These are phyloP conservation scores for Xylaria grammica DNA, from an alignment of 495 filamentous ascomycete species.

Conservation along the genomic window DNA sequence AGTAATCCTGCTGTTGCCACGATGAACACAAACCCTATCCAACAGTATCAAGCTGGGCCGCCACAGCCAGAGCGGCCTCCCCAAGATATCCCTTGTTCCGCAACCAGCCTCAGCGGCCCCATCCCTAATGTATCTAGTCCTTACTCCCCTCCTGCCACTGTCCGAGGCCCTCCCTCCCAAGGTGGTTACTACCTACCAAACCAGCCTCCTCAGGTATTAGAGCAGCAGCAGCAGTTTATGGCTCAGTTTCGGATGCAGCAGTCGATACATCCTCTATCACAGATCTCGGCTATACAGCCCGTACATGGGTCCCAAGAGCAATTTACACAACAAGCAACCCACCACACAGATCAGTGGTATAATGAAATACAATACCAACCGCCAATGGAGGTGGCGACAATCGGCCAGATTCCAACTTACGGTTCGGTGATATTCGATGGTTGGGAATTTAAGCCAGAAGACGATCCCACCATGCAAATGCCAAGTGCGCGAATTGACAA, in stretches of 20 bases:
- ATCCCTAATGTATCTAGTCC: slow-evolving; percentile 56
- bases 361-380: slow-evolving; percentile 47
- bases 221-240: slow-evolving; percentile 43
- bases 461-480: slow-evolving; percentile 51
- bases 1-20: slow-evolving; percentile 58
- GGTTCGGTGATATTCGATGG: slow-evolving; percentile 39
- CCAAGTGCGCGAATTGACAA: slow-evolving; percentile 53
- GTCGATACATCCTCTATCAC: slow-evolving; percentile 23
- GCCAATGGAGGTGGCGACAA: slow-evolving; percentile 48
- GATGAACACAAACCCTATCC: slow-evolving; percentile 55
- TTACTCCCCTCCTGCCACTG: slow-evolving; percentile 54
- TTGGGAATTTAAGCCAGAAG: slow-evolving; percentile 53
- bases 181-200: slow-evolving; percentile 52
- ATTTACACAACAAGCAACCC: slow-evolving; percentile 38
- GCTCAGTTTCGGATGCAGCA: slow-evolving; percentile 34
- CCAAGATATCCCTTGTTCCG: slow-evolving; percentile 51
- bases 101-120: slow-evolving; percentile 40
- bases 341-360: slow-evolving; percentile 48
- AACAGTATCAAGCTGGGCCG: slow-evolving; percentile 50
- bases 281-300: slow-evolving; percentile 13
- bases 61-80: slow-evolving; percentile 47
- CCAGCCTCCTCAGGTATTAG: slow-evolving; percentile 45
- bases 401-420: slow-evolving; percentile 44
- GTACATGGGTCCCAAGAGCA: slow-evolving; percentile 34
- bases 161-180: slow-evolving; percentile 48